These are phyloP conservation scores for Malus orientalis DNA, from an alignment of 306 rosid genomes.

Conservation along the genomic window DNA sequence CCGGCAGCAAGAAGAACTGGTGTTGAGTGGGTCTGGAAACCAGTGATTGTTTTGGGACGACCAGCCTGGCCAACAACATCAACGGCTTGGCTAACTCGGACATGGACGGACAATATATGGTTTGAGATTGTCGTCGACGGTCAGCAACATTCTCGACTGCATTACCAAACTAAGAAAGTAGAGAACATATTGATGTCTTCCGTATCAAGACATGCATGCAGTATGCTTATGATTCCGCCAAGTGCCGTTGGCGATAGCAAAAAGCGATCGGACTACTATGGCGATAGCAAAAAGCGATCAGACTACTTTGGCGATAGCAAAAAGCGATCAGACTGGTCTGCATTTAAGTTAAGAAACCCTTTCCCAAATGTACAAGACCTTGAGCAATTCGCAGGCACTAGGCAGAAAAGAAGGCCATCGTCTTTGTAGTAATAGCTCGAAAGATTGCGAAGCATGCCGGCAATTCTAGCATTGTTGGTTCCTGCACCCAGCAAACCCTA, in stretches of 20 bases:
- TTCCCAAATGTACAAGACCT: conserved; percentile 97
- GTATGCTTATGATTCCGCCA: conserved; percentile 68
- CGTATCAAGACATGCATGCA: conserved; percentile 97
- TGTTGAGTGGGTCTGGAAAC: conserved; percentile 92
- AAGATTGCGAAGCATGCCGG: conserved; percentile 97
- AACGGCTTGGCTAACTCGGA: conserved; percentile 94
- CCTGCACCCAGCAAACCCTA: conserved; percentile 92
- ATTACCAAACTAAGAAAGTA: conserved; percentile 96
- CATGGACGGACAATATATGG: conserved; percentile 63
- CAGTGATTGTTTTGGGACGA: conserved; percentile 91
- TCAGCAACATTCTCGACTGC: conserved; percentile 99
- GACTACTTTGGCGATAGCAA: conserved; percentile 60
- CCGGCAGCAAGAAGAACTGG: conserved; percentile 98
- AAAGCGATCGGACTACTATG: conserved; percentile 24
- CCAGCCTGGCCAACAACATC: conserved; percentile 99
- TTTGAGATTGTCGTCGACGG: conserved; percentile 76
- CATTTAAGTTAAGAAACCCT: conserved; percentile 90
- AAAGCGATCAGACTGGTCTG: conserved; percentile 95
- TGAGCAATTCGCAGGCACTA: conserved; percentile 82
- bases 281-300: conserved; percentile 30
- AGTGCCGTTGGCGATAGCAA: conserved; percentile 47
- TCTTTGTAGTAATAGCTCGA: conserved; percentile 97
- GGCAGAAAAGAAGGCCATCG: conserved; percentile 90
- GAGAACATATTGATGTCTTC: conserved; percentile 72
- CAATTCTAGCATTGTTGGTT: conserved; percentile 95